Percentiles rank a stretch among this genome's conserved stretches.
These are phyloP conservation scores for Calonectria crousiana DNA, from an alignment of 2,329 filamentous ascomycete species.

Conservation along the genomic window DNA sequence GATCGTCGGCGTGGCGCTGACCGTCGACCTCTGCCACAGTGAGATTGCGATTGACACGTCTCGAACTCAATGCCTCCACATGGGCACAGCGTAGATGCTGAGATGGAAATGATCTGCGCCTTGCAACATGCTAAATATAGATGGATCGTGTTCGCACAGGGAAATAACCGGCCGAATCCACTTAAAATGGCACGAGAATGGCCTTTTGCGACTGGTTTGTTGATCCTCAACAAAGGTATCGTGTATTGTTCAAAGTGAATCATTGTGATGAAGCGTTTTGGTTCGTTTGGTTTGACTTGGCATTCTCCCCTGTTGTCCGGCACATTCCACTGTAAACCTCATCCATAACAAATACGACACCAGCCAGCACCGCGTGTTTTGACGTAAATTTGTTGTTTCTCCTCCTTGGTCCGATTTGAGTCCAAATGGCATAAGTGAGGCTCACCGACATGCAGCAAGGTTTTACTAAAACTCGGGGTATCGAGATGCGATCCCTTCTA, in stretches of 20 bases:
- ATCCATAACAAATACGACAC: neutral
- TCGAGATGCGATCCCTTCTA: neutral
- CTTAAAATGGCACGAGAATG: neutral
- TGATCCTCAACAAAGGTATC: neutral
- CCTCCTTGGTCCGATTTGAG: neutral
- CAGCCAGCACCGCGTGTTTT: neutral
- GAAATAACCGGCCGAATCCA: neutral
- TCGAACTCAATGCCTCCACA: conserved; percentile 3
- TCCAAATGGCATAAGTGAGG: neutral
- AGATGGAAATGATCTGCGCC: neutral
- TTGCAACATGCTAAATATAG: neutral
- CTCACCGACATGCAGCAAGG: neutral
- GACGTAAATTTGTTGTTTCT: neutral
- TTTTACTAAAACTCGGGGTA: neutral
- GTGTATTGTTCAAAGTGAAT: neutral
- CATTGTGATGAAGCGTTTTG: neutral
- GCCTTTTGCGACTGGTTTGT: neutral
- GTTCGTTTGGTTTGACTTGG: too few relatives aligned
- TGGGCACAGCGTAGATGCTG: neutral
- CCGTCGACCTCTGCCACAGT: neutral
- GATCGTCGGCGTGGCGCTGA: neutral
- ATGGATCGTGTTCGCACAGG: neutral
- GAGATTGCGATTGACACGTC: conserved; percentile 2
- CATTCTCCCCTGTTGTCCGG: neutral
- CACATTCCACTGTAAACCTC: neutral